Conservation (phyloP, 768 basidiomycete genomes). For the Pilatotrama ljubarskyi region DNA sequence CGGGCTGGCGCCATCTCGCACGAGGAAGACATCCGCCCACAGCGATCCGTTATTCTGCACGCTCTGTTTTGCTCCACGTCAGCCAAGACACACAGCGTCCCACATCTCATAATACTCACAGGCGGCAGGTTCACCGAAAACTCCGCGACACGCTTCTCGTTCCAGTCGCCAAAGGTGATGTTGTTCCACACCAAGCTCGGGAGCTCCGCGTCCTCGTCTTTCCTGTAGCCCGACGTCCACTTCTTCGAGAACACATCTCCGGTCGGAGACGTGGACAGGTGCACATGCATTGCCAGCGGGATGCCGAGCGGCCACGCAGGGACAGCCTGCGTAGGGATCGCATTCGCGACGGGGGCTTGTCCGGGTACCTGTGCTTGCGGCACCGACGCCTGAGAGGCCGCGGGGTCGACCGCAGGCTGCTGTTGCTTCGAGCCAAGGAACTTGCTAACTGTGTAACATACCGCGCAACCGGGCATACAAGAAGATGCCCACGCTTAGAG, state of each 20-base stretch:
- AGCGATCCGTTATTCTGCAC: constrained; percentile 79
- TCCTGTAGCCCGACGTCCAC: constrained; percentile 51
- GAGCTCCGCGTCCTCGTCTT: constrained; percentile 51
- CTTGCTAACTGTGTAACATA: constrained; percentile 42
- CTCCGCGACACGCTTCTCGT: constrained; percentile 55
- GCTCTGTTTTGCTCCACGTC: constrained; percentile 40
- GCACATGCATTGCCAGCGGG: constrained; percentile 68
- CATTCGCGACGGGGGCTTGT: constrained; percentile 31
- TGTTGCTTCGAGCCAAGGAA: constrained; percentile 38
- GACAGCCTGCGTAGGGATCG: constrained; percentile 52
- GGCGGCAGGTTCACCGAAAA: constrained; percentile 66
- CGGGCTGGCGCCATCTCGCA: constrained; percentile 63
- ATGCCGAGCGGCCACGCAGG: constrained; percentile 64
- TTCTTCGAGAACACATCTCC: constrained; percentile 59
- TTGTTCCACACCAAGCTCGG: constrained; percentile 78
- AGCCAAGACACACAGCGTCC: not conserved
- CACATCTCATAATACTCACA: constrained; percentile 40
- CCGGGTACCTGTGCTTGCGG: constrained; percentile 15
- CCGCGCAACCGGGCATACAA: not conserved
- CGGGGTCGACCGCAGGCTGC: constrained; percentile 13
- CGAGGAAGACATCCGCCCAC: constrained; percentile 82
- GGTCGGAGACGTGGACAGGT: constrained; percentile 65
- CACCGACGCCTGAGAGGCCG: constrained; percentile 7
- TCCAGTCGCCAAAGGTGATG: constrained; percentile 77
- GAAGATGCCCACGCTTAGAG: constrained; percentile 12